A percentile compares a stretch with the other conserved stretches of the same genome.
Conservation (phyloP, 306 rosid genomes). For the Inga oerstediana region DNA sequence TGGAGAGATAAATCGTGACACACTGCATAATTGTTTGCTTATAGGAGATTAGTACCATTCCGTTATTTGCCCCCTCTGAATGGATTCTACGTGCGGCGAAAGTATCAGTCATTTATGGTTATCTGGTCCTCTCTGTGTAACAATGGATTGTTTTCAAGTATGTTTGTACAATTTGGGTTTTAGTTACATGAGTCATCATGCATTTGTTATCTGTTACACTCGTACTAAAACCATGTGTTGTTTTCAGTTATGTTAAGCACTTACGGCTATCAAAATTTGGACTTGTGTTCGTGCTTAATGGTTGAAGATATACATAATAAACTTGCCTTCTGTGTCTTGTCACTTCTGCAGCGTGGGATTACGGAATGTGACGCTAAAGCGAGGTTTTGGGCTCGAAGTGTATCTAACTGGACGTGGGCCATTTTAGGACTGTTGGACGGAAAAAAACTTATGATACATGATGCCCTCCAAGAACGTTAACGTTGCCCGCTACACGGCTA, state of each 20-base stretch:
- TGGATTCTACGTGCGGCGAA: conserved; percentile 12
- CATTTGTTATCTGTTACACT: neutral
- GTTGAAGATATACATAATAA: neutral
- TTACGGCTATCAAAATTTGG: neutral
- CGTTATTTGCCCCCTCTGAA: neutral
- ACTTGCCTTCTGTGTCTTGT: neutral
- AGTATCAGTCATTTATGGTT: neutral
- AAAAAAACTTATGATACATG: neutral
- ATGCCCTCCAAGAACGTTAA: neutral
- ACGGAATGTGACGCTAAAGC: neutral
- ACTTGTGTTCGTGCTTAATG: neutral
- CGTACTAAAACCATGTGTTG: neutral
- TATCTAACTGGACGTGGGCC: neutral
- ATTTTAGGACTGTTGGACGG: neutral
- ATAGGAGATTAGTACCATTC: conserved; percentile 12
- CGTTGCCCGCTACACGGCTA: neutral
- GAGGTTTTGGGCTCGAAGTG: neutral
- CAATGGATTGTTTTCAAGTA: neutral
- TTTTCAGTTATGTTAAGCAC: neutral
- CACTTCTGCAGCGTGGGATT: neutral
- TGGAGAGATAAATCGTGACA: conserved; percentile 30
- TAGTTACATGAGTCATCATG: conserved; percentile 11
- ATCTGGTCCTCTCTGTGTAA: neutral
- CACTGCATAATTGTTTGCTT: conserved; percentile 20
- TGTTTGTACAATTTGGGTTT: neutral